phyloP scores from a whole-genome alignment of 306 rosid genomes.

The Abrus precatorius region DNA sequence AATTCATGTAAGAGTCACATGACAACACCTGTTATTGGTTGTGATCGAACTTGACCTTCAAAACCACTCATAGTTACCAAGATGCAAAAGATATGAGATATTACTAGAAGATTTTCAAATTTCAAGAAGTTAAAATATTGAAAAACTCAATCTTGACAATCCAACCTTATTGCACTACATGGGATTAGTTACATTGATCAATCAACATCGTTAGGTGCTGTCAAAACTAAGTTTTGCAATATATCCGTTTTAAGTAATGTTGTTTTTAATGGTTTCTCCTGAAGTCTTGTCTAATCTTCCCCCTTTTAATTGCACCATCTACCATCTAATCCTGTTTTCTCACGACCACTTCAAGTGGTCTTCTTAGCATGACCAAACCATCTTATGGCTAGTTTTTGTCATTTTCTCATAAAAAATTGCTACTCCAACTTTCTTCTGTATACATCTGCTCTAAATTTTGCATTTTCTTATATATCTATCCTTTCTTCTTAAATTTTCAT shows the following conservation, averaged over 20 bases:
- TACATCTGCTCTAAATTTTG: constrained; percentile 3
- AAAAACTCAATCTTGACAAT: constrained; percentile 22
- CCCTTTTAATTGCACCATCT: constrained; percentile 24
- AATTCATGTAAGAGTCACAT: constrained; percentile 8
- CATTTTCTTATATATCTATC: neutral
- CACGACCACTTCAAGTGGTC: constrained; percentile 3
- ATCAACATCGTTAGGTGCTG: constrained; percentile 21
- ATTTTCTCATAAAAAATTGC: constrained; percentile 23
- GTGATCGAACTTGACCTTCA: constrained; percentile 32
- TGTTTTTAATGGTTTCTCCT: constrained; percentile 25
- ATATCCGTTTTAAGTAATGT: constrained; percentile 15
- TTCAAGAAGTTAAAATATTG: constrained; percentile 33
- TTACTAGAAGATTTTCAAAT: constrained; percentile 26
- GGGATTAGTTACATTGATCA: constrained; percentile 13
- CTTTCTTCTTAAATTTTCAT: neutral
- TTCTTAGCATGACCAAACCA: constrained; percentile 36
- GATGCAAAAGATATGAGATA: constrained; percentile 22
- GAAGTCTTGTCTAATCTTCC: constrained; percentile 20
- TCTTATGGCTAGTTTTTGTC: constrained; percentile 18
- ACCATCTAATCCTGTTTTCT: constrained; percentile 20
- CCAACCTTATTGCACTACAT: constrained; percentile 10
- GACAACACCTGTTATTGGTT: constrained; percentile 22
- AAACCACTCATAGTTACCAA: constrained; percentile 33
- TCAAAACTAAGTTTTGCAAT: neutral
- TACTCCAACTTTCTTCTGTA: constrained; percentile 3